Evolutionary conservation across 2,329 filamentous ascomycete genomes (phyloP), one percentile per base, ranked within the genome.

Genomic region (Ustulina deusta): DNA sequence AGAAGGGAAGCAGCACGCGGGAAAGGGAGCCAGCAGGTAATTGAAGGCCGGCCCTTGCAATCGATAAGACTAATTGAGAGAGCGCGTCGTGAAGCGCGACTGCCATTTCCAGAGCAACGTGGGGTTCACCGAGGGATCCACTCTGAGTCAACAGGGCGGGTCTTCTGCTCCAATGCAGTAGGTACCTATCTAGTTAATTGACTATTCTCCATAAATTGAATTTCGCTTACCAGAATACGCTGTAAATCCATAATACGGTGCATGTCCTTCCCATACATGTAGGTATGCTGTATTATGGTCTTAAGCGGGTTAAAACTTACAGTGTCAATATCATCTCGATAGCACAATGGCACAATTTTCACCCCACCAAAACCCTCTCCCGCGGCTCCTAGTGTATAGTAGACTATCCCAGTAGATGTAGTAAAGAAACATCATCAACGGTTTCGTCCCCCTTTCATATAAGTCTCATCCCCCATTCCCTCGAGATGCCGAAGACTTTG

Each of bases 401-500:
- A 49, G 25, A 49, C 11, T 2, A 49, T 17, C 32, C 20, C 3
- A 3, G 15, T 56, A 56, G 13, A 29, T 40, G 29, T 27, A 42
- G 7, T 11, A 63, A 38, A 57, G 51, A 46, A 17, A 42, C n/a
- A 44, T 20, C 36, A 38, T 38, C 29, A 27, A 34, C 22, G 6
- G 13, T 6, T 38, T 29, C 34, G n/a, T 36, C 13, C 17, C 42
- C 17, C 22, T 27, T 40, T 38, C 3, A 6, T 13, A 42, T 36
- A 15, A 38, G 13, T 9, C 7, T 46, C 6, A 34, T 20, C 20
- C n/a, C 22, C 51, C 65, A 46, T n/a, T 44, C 11, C n/a, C 25
- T 55, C 63, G 63, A 42, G 11, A 97, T 97, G 94, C 87, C 93
- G 15, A 91, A 89, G 77, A 88, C 90, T 51, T 82, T 97, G 6